Percentiles rank a stretch among this genome's conserved stretches.
Conservation (phyloP, 352 stramenopile genomes). For the Stephanocyclus meneghinianus region DNA sequence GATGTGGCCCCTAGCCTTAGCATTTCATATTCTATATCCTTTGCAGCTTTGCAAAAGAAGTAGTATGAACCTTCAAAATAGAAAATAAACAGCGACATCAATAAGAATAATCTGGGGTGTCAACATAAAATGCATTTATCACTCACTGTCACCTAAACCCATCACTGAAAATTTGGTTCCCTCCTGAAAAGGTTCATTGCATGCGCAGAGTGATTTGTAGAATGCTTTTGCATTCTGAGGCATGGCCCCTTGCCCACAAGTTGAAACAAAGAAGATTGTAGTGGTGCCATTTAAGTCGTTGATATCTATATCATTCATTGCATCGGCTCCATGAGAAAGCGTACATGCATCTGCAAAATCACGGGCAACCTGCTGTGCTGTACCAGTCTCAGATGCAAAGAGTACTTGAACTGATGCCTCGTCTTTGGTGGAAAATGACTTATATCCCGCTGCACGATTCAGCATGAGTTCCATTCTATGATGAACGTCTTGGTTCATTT, state of each 20-base stretch:
- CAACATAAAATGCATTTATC: neutral
- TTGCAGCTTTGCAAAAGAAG: slow-evolving; percentile 72
- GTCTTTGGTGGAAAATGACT: slow-evolving; percentile 57
- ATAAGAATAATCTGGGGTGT: neutral
- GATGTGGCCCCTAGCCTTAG: slow-evolving; percentile 57
- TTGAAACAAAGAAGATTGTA: slow-evolving; percentile 70
- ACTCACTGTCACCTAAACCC: slow-evolving; percentile 57
- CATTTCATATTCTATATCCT: slow-evolving; percentile 59
- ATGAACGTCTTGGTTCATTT: slow-evolving; percentile 85
- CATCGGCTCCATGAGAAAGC: slow-evolving; percentile 53
- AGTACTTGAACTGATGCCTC: slow-evolving; percentile 64
- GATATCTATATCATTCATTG: slow-evolving; percentile 65
- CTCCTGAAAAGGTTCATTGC: slow-evolving; percentile 58
- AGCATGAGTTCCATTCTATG: slow-evolving; percentile 85
- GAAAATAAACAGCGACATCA: neutral
- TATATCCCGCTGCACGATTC: slow-evolving; percentile 63
- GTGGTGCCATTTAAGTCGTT: slow-evolving; percentile 65
- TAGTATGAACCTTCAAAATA: slow-evolving; percentile 50
- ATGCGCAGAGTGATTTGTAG: slow-evolving; percentile 52
- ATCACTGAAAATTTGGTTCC: slow-evolving; percentile 64
- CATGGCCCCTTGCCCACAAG: slow-evolving; percentile 66
- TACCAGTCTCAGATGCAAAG: slow-evolving; percentile 68
- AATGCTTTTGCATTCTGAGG: slow-evolving; percentile 65
- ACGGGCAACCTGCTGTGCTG: slow-evolving; percentile 49
- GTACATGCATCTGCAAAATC: slow-evolving; percentile 73